phyloP scores from a whole-genome alignment of 768 basidiomycete genomes.

The Lactarius pseudohatsudake region DNA sequence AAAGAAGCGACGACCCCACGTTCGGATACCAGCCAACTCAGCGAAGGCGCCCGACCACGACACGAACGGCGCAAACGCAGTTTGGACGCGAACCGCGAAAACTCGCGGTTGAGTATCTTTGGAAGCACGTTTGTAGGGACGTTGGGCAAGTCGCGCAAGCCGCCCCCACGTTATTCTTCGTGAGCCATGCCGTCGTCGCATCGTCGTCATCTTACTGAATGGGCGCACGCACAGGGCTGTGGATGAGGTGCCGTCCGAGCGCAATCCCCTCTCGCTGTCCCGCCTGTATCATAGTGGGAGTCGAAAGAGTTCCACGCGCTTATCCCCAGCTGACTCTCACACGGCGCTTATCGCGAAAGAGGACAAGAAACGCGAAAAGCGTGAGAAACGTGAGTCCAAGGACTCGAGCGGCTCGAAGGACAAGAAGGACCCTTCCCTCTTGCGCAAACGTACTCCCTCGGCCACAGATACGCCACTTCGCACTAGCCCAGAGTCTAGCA shows the following conservation, averaged over 20 bases:
- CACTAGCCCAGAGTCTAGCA: neutral
- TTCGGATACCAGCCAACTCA: constrained; percentile 11
- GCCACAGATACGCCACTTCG: neutral
- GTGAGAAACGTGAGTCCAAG: constrained; percentile 30
- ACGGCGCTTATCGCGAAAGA: constrained; percentile 30
- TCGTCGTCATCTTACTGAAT: constrained; percentile 2
- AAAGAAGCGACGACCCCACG: constrained; percentile 33
- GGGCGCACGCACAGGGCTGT: constrained; percentile 31
- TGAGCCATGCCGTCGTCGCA: constrained; percentile 40
- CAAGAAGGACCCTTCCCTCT: constrained; percentile 40
- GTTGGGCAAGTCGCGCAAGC: constrained; percentile 72
- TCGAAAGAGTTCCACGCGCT: constrained; percentile 45
- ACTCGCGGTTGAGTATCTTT: constrained; percentile 75
- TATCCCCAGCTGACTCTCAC: constrained; percentile 43
- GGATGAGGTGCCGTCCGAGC: constrained; percentile 43
- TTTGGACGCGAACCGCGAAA: constrained; percentile 46
- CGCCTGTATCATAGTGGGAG: constrained; percentile 41
- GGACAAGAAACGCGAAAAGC: constrained; percentile 25
- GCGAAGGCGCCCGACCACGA: constrained; percentile 1
- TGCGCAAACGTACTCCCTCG: constrained; percentile 58
- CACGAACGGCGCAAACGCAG: constrained; percentile 48
- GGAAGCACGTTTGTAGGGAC: constrained; percentile 61
- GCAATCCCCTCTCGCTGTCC: constrained; percentile 31
- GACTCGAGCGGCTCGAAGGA: constrained; percentile 32
- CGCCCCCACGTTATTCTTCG: constrained; percentile 71